Base-by-base conservation (phyloP, 108 stramenopile species). In the Pseudonitzschia multiseries region DNA sequence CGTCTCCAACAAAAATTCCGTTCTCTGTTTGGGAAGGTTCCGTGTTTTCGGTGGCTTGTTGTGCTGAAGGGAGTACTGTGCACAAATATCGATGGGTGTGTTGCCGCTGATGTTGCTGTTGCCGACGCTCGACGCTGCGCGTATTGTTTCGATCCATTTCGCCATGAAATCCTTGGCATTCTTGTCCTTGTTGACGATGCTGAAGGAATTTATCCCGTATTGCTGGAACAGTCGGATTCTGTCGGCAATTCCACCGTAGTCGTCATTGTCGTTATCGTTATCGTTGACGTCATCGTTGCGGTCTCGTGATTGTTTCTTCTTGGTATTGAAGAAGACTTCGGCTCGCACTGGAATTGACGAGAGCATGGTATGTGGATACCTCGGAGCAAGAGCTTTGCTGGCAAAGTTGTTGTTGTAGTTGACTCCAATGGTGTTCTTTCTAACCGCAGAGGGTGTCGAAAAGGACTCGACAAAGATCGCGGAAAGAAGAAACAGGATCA, bases 161-260 rank as follows among this genome's bases (percentile, higher is more conserved):
- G 42, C 28, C 22, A 82, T 1, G 10, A 40, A 51, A 62, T 84
- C 84, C 22, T 26, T 22, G 26, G 12, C 54, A 4, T 61, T 40
- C 27, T 75, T 70, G 65, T 75, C 62, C 71, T 81, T 84, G 74
- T 84, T 84, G 42, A 82, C 81, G 8, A 82, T 43, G 65, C 79
- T 82, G 67, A 79, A 85, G 0, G 79, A 69, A n/a, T 10, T 12
- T 15, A 79, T 32, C 22, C 84, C 84, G 8, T 79, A 43, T 0
- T 44, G 26, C 3, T 51, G 17, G 8, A 84, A 63, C 27, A 74
- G 65, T 20, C 43, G 9, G 17, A 84, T 57, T 10, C 83, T 72
- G 27, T 79, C 70, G 46, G 18, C 46, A 14, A 48, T 36, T 36
- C 4, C 36, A 6, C 6, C 6, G 36, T 36, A 18, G 13, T 10